A percentile compares a stretch with the other conserved stretches of the same genome.
phyloP scores from a whole-genome alignment of 257 asterid genomes.

The Osmanthus fragrans region DNA sequence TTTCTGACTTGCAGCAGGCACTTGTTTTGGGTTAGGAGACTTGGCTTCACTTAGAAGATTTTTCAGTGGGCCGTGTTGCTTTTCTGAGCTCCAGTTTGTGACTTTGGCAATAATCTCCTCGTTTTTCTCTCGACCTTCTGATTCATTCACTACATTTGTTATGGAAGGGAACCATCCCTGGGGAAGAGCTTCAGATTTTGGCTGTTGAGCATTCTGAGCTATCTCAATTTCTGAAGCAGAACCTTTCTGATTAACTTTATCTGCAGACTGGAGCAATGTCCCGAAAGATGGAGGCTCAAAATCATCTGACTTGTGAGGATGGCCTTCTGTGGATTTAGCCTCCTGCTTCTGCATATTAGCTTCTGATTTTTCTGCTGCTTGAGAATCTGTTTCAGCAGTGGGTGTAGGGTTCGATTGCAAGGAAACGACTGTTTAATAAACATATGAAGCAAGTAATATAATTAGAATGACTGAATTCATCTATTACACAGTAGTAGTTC shows the following conservation, averaged over 20 bases:
- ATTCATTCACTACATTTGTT: slow-evolving; percentile 65
- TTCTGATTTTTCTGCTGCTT: slow-evolving; percentile 40
- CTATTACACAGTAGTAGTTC: not conserved
- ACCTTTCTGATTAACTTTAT: slow-evolving; percentile 22
- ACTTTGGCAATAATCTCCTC: slow-evolving; percentile 82
- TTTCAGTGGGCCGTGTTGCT: slow-evolving; percentile 65
- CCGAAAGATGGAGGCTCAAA: slow-evolving; percentile 76
- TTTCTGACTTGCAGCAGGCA: slow-evolving; percentile 34
- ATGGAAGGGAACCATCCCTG: slow-evolving; percentile 82
- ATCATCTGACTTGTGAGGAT: slow-evolving; percentile 43
- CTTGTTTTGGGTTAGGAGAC: slow-evolving; percentile 52
- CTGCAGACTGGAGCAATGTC: slow-evolving; percentile 63
- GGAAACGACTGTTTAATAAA: slow-evolving; percentile 34
- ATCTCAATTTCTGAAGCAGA: slow-evolving; percentile 57
- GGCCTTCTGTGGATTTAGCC: slow-evolving; percentile 31
- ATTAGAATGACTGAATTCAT: slow-evolving; percentile 5
- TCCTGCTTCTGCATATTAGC: slow-evolving; percentile 38
- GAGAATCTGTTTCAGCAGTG: slow-evolving; percentile 30
- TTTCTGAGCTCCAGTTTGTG: slow-evolving; percentile 67
- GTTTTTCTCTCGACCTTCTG: slow-evolving; percentile 82
- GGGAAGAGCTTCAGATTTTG: slow-evolving; percentile 48
- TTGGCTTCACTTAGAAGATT: slow-evolving; percentile 63
- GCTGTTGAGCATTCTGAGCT: slow-evolving; percentile 38
- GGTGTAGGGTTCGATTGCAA: slow-evolving; percentile 37
- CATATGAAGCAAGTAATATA: slow-evolving; percentile 9